Conservation (phyloP, 352 stramenopile species). For the Phytophthora quininea region DNA sequence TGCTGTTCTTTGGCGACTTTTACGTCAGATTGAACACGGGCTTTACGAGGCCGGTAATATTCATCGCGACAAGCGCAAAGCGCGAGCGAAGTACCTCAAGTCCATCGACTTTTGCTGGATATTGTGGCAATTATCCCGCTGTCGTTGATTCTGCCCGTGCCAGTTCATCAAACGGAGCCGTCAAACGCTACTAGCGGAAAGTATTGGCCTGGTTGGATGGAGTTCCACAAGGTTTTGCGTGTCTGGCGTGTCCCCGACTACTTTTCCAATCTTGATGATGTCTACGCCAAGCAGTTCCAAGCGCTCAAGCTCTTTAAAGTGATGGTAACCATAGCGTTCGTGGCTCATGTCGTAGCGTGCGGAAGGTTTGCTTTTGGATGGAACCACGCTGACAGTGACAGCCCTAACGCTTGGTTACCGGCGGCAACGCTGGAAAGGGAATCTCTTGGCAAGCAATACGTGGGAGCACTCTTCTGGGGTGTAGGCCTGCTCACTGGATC, state of each 20-base stretch:
- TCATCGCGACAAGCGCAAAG: conserved; percentile 41
- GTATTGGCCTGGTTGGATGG: conserved; percentile 39
- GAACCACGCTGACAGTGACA: background rate
- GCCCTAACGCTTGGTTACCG: conserved; percentile 30
- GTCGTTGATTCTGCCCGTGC: conserved; percentile 28
- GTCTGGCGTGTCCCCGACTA: conserved; percentile 49
- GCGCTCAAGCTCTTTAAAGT: conserved; percentile 60
- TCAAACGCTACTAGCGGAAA: background rate
- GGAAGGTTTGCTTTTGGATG: conserved; percentile 45
- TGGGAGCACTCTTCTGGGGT: conserved; percentile 53
- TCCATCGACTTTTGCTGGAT: conserved; percentile 56
- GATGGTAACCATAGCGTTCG: conserved; percentile 35
- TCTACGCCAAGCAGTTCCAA: conserved; percentile 62
- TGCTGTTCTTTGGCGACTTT: conserved; percentile 57
- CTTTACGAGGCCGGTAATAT: conserved; percentile 65
- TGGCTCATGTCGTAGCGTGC: conserved; percentile 63
- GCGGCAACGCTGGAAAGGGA: conserved; percentile 10
- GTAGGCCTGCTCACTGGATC: conserved; percentile 62
- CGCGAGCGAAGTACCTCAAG: conserved; percentile 46
- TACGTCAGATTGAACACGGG: conserved; percentile 65
- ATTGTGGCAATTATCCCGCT: conserved; percentile 46
- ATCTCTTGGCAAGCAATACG: conserved; percentile 32
- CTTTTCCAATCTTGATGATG: conserved; percentile 53
- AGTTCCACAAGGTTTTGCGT: conserved; percentile 60
- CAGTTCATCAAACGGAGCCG: background rate